Evolutionary conservation across 768 basidiomycete species (phyloP).

Genomic region (Serpula lacrymans): DNA sequence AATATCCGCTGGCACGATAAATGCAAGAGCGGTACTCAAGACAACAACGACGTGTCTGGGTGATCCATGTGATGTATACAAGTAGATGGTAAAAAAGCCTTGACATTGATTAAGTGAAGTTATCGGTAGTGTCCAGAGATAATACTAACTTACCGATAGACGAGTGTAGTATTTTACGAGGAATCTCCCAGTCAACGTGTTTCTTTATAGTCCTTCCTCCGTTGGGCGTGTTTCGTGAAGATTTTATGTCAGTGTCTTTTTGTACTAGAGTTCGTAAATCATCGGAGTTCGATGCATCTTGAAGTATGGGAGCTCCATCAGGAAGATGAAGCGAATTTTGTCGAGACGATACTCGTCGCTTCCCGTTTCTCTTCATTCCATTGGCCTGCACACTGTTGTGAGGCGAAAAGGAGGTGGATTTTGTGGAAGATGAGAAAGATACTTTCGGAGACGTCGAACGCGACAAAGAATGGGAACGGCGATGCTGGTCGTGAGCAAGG

Average conservation of each 20-base stretch:
- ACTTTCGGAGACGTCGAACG: conserved; percentile 49
- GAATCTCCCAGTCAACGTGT: conserved; percentile 81
- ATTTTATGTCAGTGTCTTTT: conserved; percentile 14
- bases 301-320: too few relatives aligned
- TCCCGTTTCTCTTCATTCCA: conserved; percentile 32
- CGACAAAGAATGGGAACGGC: conserved; percentile 21
- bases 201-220: conserved; percentile 25
- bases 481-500: conserved; percentile 31
- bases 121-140: conserved; percentile 1
- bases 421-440: conserved; percentile 25
- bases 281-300: too few relatives aligned
- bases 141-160: conserved; percentile 67
- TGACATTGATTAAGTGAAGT: conserved; percentile 6
- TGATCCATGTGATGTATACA: conserved; percentile 49
- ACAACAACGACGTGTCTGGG: conserved; percentile 52
- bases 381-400: conserved; percentile 27
- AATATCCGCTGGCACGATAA: conserved; percentile 73
- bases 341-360: conserved; percentile 18
- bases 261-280: too few relatives aligned
- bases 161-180: conserved; percentile 82
- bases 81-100: conserved; percentile 64
- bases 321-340: conserved; percentile 8
- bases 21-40: conserved; percentile 61
- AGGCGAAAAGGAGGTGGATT: conserved; percentile 12
- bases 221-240: conserved; percentile 6